Evolutionary conservation across 176 grass and related monocot genomes (phyloP).

Genomic region (Ananas comosus): DNA sequence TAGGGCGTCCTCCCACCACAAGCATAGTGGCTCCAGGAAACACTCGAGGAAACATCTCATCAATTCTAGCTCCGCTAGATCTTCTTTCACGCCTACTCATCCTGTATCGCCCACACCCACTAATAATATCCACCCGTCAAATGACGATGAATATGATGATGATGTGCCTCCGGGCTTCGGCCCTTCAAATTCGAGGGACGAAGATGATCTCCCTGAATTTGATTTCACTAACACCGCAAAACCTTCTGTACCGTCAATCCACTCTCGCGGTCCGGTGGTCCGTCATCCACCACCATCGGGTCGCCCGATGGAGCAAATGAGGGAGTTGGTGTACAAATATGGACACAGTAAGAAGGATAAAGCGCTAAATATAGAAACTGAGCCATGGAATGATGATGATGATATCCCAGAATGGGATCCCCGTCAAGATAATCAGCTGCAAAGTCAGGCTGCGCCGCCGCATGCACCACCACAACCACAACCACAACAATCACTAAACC

Average conservation of each 20-base stretch:
- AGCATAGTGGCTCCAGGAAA: slow-evolving; percentile 22
- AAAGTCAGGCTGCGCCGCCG: neutral
- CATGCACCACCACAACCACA: slow-evolving; percentile 19
- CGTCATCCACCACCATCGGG: neutral
- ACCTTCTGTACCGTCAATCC: neutral
- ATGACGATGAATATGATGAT: slow-evolving; percentile 25
- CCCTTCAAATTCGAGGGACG: slow-evolving; percentile 30
- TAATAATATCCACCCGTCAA: slow-evolving; percentile 3
- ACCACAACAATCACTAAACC: neutral
- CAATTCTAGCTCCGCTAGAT: slow-evolving; percentile 18
- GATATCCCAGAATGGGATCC: slow-evolving; percentile 73
- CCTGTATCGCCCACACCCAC: slow-evolving; percentile 13
- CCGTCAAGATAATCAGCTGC: slow-evolving; percentile 26
- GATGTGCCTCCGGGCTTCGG: slow-evolving; percentile 41
- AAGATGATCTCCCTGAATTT: slow-evolving; percentile 50
- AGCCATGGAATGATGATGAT: slow-evolving; percentile 43
- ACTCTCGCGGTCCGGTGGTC: neutral
- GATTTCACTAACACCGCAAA: slow-evolving; percentile 26
- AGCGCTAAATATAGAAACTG: slow-evolving; percentile 10
- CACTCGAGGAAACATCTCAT: slow-evolving; percentile 41
- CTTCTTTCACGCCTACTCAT: slow-evolving; percentile 12
- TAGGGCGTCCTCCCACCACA: slow-evolving; percentile 27
- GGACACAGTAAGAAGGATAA: slow-evolving; percentile 21
- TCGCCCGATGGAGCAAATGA: slow-evolving; percentile 38
- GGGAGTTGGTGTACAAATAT: slow-evolving; percentile 53